These are phyloP conservation scores for Sporormia fimetaria DNA, from an alignment of 495 filamentous ascomycete species.

Conservation along the genomic window DNA sequence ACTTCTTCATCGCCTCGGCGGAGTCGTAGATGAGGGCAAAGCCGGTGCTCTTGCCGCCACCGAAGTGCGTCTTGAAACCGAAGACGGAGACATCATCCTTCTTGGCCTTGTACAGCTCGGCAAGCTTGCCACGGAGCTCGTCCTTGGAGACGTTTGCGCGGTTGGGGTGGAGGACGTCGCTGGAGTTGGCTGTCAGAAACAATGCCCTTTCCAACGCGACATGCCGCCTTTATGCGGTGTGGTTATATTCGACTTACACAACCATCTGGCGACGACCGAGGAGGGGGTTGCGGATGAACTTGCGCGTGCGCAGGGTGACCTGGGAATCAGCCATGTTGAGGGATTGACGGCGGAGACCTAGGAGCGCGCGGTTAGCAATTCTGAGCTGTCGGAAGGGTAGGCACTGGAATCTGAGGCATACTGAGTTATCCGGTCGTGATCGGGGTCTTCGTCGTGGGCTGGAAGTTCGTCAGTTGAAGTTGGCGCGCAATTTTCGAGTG, in stretches of 20 bases:
- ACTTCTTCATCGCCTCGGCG: conserved; percentile 95
- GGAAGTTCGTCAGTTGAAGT: no score
- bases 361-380: conserved; percentile 1
- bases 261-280: conserved; percentile 99
- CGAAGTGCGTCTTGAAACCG: conserved; percentile 95
- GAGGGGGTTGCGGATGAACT: conserved; percentile 99
- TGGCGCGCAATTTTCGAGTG: neutral
- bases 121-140: conserved; percentile 88
- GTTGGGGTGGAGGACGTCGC: conserved; percentile 98
- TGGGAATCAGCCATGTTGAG: conserved; percentile 77
- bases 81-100: conserved; percentile 96
- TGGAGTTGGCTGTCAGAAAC: conserved; percentile 35
- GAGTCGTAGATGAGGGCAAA: conserved; percentile 99
- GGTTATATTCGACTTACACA: conserved; percentile 65
- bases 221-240: neutral
- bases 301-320: conserved; percentile 98
- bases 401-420: neutral
- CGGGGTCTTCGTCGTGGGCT: no score
- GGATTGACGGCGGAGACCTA: conserved; percentile 5
- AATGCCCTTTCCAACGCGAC: conserved; percentile 4
- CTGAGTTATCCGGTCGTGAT: no score
- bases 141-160: conserved; percentile 98
- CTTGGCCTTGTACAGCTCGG: conserved; percentile 89
- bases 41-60: conserved; percentile 98
- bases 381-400: neutral